Evolutionary conservation across 345 rosid species (phyloP), one percentile per base, ranked within the genome.

Genomic region (Leavenworthia alabamica): DNA sequence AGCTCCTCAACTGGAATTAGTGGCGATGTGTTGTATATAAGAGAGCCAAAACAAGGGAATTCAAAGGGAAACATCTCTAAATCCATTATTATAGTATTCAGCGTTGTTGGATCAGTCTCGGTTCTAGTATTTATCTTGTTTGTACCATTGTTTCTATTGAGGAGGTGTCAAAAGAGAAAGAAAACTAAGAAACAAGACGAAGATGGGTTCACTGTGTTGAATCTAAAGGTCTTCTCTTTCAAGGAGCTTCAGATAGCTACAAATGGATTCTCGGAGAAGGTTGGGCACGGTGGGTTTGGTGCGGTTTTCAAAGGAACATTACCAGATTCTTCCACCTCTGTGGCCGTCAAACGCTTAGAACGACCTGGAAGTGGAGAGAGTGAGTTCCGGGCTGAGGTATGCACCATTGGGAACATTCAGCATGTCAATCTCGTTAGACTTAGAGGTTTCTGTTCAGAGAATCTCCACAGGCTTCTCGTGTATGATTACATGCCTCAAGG

Each of bases 201-300:
- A 45, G 80, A 71, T 47, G 72, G 40, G 4, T 81, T 83, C 9
- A 84, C 79, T 8, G 73, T 75, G 40, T 63, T 82, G 80, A 86
- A 86, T 73, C 33, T 89, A 42, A 84, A 70, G 69, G 88, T 84
- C 22, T 81, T 79, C 59, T 71, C 88, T 68, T 79, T 77, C 66
- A 75, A 77, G 51, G 88, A 79, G 61, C 81, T 85, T 41, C 72
- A 76, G 0, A 14, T 51, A 4, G 79, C 79, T 29, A 85, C 91
- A 31, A 56, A 39, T 51, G 79, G 79, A 8, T 85, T 85, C 74
- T 65, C 80, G 0, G 74, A 74, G 48, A 82, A 76, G 68, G 75
- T 82, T 4, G 91, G 91, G n/a, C 80, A 81, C 1, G 91, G 88
- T 4, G 88, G 91, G 51, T 85, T 85, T 5, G 91, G 91, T 0